Percentiles rank a stretch among this genome's conserved stretches.
Conservation (phyloP, 1,284 basidiomycete species). For the Tylopilus orsonianus region DNA sequence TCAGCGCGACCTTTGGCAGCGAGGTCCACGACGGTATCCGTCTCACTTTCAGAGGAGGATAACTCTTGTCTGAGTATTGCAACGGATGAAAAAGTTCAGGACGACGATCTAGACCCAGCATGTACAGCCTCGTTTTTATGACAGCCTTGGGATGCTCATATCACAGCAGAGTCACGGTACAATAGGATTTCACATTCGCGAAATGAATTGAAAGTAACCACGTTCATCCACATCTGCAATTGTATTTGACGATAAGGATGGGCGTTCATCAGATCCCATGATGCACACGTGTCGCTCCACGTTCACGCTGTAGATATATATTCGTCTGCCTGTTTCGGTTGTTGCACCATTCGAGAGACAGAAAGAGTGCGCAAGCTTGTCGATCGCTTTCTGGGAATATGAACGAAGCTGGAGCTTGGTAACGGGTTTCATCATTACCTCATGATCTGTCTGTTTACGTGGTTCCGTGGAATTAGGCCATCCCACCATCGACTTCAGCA, state of each 20-base stretch:
- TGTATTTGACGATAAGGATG: slow-evolving; percentile 32
- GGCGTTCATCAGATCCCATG: slow-evolving; percentile 13
- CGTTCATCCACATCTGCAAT: slow-evolving; percentile 10
- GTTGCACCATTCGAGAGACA: slow-evolving; percentile 10
- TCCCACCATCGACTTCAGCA: slow-evolving; percentile 16
- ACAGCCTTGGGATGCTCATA: background rate
- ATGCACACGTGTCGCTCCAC: slow-evolving; percentile 25
- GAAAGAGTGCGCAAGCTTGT: slow-evolving; percentile 14
- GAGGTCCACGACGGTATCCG: slow-evolving; percentile 9
- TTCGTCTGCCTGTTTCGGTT: slow-evolving; percentile 2
- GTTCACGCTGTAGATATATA: slow-evolving; percentile 7
- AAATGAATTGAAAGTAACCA: slow-evolving; percentile 12
- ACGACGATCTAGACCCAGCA: background rate
- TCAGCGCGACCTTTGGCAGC: slow-evolving; percentile 11
- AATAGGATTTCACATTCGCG: slow-evolving; percentile 20
- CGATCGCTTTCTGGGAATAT: slow-evolving; percentile 29
- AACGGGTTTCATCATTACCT: slow-evolving; percentile 23
- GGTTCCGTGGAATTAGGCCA: slow-evolving; percentile 13
- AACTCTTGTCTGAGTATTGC: background rate
- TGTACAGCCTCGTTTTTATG: background rate
- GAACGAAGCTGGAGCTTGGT: slow-evolving; percentile 16
- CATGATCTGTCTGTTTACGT: slow-evolving; percentile 12
- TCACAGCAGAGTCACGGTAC: background rate
- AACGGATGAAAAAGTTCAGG: background rate
- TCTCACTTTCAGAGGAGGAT: slow-evolving; percentile 4